These are phyloP conservation scores for Tylopilus plumbeoviolaceoides DNA, from an alignment of 768 basidiomycete species.

Conservation along the genomic window DNA sequence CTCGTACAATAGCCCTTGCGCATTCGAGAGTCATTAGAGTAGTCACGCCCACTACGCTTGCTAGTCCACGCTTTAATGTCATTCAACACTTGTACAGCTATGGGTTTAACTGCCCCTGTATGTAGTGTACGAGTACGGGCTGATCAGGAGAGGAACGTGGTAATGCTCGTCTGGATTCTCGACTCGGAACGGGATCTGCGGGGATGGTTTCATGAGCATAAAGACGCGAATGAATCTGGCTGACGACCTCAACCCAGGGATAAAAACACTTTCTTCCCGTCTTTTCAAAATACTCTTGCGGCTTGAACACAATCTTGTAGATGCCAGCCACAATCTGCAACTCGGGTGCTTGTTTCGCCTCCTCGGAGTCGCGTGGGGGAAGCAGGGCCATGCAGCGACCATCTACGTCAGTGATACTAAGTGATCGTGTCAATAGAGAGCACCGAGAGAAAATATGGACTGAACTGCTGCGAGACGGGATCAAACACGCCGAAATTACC, in stretches of 20 bases:
- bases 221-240: background rate
- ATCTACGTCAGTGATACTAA: constrained; percentile 74
- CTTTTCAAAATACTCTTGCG: constrained; percentile 73
- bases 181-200: constrained; percentile 75
- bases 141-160: constrained; percentile 89
- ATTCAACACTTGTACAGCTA: constrained; percentile 1
- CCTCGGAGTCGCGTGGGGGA: constrained; percentile 46
- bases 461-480: constrained; percentile 59
- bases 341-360: constrained; percentile 38
- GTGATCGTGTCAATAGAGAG: background rate
- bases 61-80: constrained; percentile 2
- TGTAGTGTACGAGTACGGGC: constrained; percentile 88
- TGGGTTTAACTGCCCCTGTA: constrained; percentile 78
- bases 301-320: constrained; percentile 86
- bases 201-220: constrained; percentile 5
- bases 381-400: constrained; percentile 82
- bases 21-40: constrained; percentile 7
- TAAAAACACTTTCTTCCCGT: constrained; percentile 72
- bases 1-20: constrained; percentile 37
- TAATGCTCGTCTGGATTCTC: constrained; percentile 75
- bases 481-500: constrained; percentile 44
- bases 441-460: background rate
- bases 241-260: constrained; percentile 81
- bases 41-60: background rate
- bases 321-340: constrained; percentile 42